Evolutionary conservation across 2,329 filamentous ascomycete genomes (phyloP).

Genomic region (Capronia americana): DNA sequence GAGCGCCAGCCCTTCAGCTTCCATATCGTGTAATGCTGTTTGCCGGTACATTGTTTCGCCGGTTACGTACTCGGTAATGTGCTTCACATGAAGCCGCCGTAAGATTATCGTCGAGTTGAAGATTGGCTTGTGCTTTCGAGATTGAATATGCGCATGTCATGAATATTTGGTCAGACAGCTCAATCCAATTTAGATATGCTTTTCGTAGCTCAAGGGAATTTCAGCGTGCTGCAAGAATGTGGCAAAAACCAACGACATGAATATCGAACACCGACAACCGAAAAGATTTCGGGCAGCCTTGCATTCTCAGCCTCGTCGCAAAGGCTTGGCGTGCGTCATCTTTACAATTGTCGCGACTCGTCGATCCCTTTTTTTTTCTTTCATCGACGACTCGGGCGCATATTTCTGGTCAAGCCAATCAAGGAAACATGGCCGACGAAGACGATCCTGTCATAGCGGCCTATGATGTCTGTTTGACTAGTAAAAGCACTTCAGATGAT

Average conservation of each 20-base stretch:
- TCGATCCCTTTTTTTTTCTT: constrained; percentile 2
- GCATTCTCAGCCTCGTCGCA: constrained; percentile 46
- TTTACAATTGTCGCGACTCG: neutral
- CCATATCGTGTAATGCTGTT: neutral
- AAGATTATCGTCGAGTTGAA: neutral
- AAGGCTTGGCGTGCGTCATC: neutral
- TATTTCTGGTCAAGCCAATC: neutral
- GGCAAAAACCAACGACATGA: neutral
- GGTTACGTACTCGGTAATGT: no score
- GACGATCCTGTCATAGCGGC: constrained; percentile 73
- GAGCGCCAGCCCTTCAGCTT: neutral
- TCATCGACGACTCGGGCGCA: neutral
- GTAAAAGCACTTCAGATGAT: constrained; percentile 41
- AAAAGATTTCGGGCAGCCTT: constrained; percentile 53
- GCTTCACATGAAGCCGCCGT: neutral
- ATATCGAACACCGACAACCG: neutral
- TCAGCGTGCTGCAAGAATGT: neutral
- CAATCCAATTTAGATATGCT: neutral
- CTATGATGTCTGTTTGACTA: constrained; percentile 87
- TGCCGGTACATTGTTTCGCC: neutral
- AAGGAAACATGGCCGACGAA: constrained; percentile 30
- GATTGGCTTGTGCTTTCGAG: neutral
- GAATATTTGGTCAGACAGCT: neutral
- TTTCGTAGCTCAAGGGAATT: neutral
- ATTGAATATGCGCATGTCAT: neutral